These are phyloP conservation scores for Cucumis hystrix DNA, from an alignment of 306 rosid genomes.

Conservation along the genomic window DNA sequence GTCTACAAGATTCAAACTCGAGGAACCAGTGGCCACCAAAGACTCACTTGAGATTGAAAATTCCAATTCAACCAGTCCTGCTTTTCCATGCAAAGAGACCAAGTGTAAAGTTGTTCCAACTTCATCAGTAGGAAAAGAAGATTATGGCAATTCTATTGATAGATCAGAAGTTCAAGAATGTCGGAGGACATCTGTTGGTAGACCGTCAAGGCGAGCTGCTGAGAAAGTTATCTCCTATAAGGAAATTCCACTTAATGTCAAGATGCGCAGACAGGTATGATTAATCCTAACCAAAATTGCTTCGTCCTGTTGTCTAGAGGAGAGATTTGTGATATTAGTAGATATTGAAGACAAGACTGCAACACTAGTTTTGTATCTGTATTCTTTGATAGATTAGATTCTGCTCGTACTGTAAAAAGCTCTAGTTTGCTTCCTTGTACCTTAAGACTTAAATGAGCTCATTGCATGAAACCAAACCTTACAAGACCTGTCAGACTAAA, in stretches of 20 bases:
- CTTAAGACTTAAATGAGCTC: not conserved
- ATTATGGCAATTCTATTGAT: constrained; percentile 9
- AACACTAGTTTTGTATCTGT: constrained; percentile 2
- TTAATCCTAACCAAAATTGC: constrained; percentile 2
- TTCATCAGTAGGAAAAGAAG: constrained; percentile 11
- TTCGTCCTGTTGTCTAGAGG: constrained; percentile 10
- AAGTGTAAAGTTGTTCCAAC: constrained; percentile 10
- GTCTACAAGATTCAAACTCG: constrained; percentile 25
- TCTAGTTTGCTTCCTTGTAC: constrained; percentile 2
- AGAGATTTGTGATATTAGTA: not conserved
- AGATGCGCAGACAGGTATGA: constrained; percentile 53
- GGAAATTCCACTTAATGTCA: constrained; percentile 46
- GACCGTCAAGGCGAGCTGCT: constrained; percentile 63
- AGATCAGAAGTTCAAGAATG: constrained; percentile 19
- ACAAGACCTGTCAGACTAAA: not conserved
- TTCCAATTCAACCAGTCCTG: constrained; percentile 16
- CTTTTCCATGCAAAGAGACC: constrained; percentile 16
- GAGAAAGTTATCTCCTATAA: constrained; percentile 58
- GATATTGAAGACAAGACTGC: constrained; percentile 5
- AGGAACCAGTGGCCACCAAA: constrained; percentile 25
- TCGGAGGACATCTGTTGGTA: constrained; percentile 50
- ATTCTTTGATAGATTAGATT: constrained; percentile 4
- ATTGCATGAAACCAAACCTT: not conserved
- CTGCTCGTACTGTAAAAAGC: not conserved
- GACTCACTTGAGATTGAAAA: constrained; percentile 30